phyloP scores from a whole-genome alignment of 805 yeast species.

The Myxozyma udenii region DNA sequence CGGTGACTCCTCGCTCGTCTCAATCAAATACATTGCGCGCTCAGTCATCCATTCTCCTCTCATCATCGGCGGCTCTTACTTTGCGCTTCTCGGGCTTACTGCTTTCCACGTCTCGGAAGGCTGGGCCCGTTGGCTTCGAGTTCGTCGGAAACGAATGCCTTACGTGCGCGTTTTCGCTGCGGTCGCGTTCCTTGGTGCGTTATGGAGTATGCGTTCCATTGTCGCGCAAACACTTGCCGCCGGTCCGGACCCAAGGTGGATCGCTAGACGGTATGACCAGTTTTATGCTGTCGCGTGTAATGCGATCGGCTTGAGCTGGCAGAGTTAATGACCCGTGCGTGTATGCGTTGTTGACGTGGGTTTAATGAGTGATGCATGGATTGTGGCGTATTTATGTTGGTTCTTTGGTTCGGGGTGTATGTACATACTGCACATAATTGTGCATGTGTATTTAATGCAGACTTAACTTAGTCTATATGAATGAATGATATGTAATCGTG shows the following conservation, averaged over 20 bases:
- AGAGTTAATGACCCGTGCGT: no score
- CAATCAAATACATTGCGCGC: slow-evolving; percentile 49
- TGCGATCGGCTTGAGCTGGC: not conserved
- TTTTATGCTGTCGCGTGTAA: slow-evolving; percentile 5
- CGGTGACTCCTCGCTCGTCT: slow-evolving; percentile 61
- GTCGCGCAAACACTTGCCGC: slow-evolving; percentile 1
- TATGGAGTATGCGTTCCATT: slow-evolving; percentile 2
- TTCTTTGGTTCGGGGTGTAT: no score
- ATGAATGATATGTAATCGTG: no score
- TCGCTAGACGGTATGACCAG: slow-evolving; percentile 12
- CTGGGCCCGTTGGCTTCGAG: slow-evolving; percentile 22
- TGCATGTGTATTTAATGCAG: no score
- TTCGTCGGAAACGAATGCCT: not conserved
- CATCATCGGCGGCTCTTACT: slow-evolving; percentile 6
- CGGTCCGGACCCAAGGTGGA: slow-evolving; percentile 11
- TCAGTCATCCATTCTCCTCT: slow-evolving; percentile 3
- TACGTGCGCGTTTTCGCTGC: slow-evolving; percentile 4
- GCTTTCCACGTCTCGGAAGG: slow-evolving; percentile 20
- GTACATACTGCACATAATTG: no score
- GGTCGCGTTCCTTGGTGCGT: slow-evolving; percentile 2
- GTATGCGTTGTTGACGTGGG: no score
- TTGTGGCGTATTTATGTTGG: no score
- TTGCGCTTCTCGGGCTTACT: slow-evolving; percentile 13
- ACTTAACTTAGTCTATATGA: no score
- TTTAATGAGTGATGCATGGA: no score